A percentile compares a stretch with the other conserved stretches of the same genome.
Evolutionary conservation across 2,329 filamentous ascomycete species (phyloP).

Genomic region (Alternaria dauci): DNA sequence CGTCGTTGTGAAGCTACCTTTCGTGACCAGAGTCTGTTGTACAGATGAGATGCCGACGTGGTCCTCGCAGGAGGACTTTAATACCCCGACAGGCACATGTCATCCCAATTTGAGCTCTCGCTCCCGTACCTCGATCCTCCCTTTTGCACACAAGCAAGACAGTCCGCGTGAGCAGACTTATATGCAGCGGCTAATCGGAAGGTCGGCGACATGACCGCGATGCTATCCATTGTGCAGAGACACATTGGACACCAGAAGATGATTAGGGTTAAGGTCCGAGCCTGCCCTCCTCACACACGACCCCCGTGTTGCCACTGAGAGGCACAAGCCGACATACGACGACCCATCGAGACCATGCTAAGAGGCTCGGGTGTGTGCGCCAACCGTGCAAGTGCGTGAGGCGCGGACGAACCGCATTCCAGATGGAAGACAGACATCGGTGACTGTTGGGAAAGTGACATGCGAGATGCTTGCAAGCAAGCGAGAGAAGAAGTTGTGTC

Average conservation of each 20-base stretch:
- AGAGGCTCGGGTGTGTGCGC: conserved; percentile 70
- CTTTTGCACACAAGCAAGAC: conserved; percentile 48
- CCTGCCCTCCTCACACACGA: conserved; percentile 65
- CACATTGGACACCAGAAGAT: conserved; percentile 69
- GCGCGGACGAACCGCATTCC: conserved; percentile 62
- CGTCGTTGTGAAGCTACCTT: conserved; percentile 63
- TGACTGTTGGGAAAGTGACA: conserved; percentile 81
- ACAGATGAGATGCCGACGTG: conserved; percentile 79
- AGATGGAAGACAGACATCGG: conserved; percentile 73
- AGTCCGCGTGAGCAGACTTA: conserved; percentile 26
- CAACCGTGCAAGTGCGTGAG: conserved; percentile 47
- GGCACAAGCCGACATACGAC: conserved; percentile 46
- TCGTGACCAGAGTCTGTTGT: conserved; percentile 73
- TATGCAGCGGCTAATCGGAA: conserved; percentile 65
- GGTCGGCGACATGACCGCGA: conserved; percentile 69
- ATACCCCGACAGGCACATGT: conserved; percentile 75
- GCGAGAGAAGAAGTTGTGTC: conserved; percentile 44
- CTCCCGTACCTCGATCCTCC: conserved; percentile 57
- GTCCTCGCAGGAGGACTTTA: conserved; percentile 78
- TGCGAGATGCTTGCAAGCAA: conserved; percentile 60
- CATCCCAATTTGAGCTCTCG: conserved; percentile 61
- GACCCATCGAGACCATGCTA: conserved; percentile 63
- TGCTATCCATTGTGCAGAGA: conserved; percentile 54
- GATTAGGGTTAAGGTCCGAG: conserved; percentile 99
- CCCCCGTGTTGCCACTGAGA: conserved; percentile 46